phyloP scores from a whole-genome alignment of 73 alveolate genomes.

The Paramecium octaurelia region DNA sequence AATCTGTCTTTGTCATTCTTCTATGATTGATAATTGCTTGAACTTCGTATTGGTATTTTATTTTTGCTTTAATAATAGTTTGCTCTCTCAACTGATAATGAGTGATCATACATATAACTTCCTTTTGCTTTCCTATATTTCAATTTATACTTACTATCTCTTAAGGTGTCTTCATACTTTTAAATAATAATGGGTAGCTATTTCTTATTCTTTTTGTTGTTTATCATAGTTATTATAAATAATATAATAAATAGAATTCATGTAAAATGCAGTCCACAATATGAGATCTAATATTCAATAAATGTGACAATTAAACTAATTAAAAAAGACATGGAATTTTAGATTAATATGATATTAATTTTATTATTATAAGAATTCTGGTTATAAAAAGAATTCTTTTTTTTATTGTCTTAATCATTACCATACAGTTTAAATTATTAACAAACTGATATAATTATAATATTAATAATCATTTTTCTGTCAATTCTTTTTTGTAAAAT shows the following conservation, averaged over 20 bases:
- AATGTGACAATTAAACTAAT: too few species aligned
- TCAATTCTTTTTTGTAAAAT: not conserved
- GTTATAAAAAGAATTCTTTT: too few species aligned
- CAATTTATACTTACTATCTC: not conserved
- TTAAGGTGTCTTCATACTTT: not conserved
- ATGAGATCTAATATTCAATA: not conserved
- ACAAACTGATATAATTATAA: too few species aligned
- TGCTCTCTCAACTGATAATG: not conserved
- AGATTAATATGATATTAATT: too few species aligned
- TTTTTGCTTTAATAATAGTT: not conserved
- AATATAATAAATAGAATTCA: not conserved
- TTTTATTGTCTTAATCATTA: too few species aligned
- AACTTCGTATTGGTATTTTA: not conserved
- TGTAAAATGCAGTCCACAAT: not conserved
- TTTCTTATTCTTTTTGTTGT: not conserved
- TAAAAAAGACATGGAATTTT: too few species aligned
- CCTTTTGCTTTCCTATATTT: not conserved
- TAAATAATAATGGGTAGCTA: not conserved
- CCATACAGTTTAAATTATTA: too few species aligned
- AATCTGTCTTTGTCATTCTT: not conserved
- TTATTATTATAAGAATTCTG: too few species aligned
- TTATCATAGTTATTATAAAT: not conserved
- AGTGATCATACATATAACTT: not conserved
- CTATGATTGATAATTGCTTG: not conserved
- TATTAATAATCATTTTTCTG: not conserved